Evolutionary conservation across 257 asterid genomes (phyloP), one percentile per base, ranked within the genome.

Genomic region (Nicotiana tabacum): DNA sequence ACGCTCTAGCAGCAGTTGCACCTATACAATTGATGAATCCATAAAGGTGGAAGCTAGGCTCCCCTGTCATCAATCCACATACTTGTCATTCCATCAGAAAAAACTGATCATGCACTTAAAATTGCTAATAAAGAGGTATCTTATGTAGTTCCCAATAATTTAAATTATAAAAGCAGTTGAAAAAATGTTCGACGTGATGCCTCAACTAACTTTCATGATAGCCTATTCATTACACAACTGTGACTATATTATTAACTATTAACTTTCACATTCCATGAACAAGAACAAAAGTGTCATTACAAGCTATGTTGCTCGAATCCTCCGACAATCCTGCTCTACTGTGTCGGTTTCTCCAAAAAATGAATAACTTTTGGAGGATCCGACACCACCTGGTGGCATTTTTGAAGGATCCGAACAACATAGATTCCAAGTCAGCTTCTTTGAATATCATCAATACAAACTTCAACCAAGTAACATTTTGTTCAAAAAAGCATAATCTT

Each of bases 1-100:
- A 94, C n/a, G 99, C 99, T 65, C 99, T 91, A 6, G 99, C 98
- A 64, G 99, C 99, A 70, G 99, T 96, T 48, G 99, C 98, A 72
- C 97, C 83, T 82, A 94, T 83, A 86, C 98, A 96, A 97, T 93
- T 96, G 51, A 96, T 87, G 83, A 96, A 96, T 85, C 99, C 99
- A 72, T 86, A 96, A 82, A 94, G 85, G 83, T 96, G 97, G 91
- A 96, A 96, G 87, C 92, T 91, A 27, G 98, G 99, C 78, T 94
- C 98, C 99, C 99, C 99, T 94, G 87, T 85, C 87, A 90, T 72
- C 30, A 79, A 78, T 61, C 67, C 65, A 85, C 56, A 80, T 80
- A 87, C 39, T 74, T 15, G 64, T 74, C 27, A 74, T 64, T 74
- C 5, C 46, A 72, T 24, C 13, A 70, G 78, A 4, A 39, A 66